A percentile compares a stretch with the other conserved stretches of the same genome.
phyloP scores from a whole-genome alignment of 2,329 filamentous ascomycete species.

The Karstenula rhodostoma region DNA sequence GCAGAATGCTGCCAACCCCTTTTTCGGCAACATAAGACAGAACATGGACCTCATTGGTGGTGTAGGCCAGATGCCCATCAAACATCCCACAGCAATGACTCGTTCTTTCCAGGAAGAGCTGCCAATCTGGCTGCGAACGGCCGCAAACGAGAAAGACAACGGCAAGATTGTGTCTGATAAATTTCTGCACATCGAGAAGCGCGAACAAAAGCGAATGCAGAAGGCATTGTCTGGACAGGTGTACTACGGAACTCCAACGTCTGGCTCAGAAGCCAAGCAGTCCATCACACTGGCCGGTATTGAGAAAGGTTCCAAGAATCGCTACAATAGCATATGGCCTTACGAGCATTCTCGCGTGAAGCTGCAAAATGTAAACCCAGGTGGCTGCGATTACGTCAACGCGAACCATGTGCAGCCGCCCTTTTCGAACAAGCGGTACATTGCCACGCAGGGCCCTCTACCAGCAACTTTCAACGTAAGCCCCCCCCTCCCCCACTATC shows the following conservation, averaged over 20 bases:
- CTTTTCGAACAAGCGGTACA: constrained; percentile 89
- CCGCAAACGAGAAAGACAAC: constrained; percentile 71
- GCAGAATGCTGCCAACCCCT: constrained; percentile 78
- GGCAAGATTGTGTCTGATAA: constrained; percentile 83
- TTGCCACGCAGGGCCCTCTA: constrained; percentile 92
- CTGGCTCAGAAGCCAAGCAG: constrained; percentile 49
- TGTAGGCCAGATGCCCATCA: constrained; percentile 79
- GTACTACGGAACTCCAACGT: constrained; percentile 58
- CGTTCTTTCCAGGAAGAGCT: constrained; percentile 61
- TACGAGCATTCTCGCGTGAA: constrained; percentile 93
- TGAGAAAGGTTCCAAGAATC: constrained; percentile 93
- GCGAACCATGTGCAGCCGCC: constrained; percentile 84
- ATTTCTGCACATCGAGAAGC: constrained; percentile 83
- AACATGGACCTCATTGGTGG: constrained; percentile 95
- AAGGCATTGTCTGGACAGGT: constrained; percentile 73
- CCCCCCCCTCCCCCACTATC: constrained; percentile 19
- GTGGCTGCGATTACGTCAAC: constrained; percentile 92
- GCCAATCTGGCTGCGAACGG: constrained; percentile 79
- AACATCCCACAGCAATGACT: constrained; percentile 63
- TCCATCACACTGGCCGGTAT: constrained; percentile 84
- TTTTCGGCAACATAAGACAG: constrained; percentile 95
- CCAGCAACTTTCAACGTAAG: constrained; percentile 89
- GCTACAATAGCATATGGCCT: constrained; percentile 97
- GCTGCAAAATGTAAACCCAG: constrained; percentile 71
- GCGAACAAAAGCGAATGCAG: constrained; percentile 92